These are phyloP conservation scores for Cyclotella atomus DNA, from an alignment of 108 stramenopile species.

Conservation along the genomic window DNA sequence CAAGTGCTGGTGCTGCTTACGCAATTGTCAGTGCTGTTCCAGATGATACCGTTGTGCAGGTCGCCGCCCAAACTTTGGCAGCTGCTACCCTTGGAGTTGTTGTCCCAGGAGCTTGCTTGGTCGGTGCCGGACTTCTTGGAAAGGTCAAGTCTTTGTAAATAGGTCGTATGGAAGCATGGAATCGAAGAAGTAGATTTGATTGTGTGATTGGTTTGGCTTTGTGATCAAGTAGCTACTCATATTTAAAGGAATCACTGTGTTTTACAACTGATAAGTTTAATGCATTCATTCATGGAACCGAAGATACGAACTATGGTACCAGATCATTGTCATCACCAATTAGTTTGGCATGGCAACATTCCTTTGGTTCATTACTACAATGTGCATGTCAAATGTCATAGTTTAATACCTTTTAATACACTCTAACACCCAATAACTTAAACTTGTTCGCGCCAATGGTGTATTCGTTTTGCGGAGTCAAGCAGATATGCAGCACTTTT, in stretches of 20 bases:
- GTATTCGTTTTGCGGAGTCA: conserved; percentile 21
- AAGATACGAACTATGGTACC: too few relatives aligned
- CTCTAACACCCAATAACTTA: conserved; percentile 36
- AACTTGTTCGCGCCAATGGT: conserved; percentile 38
- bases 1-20: conserved; percentile 64
- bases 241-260: conserved; percentile 1
- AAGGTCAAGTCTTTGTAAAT: conserved; percentile 61
- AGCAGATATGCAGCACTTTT: conserved; percentile 39
- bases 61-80: conserved; percentile 81
- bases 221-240: conserved; percentile 1
- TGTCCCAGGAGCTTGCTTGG: conserved; percentile 63
- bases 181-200: neutral
- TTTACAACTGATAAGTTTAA: too few relatives aligned
- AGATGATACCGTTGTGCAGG: conserved; percentile 79
- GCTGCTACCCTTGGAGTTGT: conserved; percentile 77
- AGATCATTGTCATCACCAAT: neutral
- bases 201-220: neutral
- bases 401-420: conserved; percentile 2
- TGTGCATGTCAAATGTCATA: too few relatives aligned
- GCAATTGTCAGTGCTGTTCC: conserved; percentile 71
- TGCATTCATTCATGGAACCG: too few relatives aligned
- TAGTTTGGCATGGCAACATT: too few relatives aligned
- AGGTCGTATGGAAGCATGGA: neutral
- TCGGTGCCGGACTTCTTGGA: conserved; percentile 74
- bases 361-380: too few relatives aligned